Evolutionary conservation across 805 yeast species (phyloP).

Genomic region (Ogataea trehalophila): DNA sequence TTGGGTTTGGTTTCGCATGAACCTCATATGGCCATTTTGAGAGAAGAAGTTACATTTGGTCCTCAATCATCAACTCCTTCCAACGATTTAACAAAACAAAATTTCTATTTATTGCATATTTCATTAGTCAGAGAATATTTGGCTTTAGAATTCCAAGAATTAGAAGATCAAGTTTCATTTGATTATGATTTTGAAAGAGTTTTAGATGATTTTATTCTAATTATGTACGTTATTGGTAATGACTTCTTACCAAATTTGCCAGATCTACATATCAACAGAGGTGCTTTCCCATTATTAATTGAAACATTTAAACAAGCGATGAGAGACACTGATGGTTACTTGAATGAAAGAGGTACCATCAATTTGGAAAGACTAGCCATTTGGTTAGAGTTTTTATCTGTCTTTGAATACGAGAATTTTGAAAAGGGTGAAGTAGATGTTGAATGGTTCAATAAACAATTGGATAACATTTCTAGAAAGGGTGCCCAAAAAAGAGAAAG

Average conservation of each 20-base stretch:
- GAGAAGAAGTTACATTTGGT: conserved; percentile 96
- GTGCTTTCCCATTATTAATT: conserved; percentile 91
- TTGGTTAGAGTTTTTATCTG: conserved; percentile 72
- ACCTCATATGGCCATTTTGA: conserved; percentile 88
- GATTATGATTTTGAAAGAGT: conserved; percentile 81
- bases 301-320: conserved; percentile 83
- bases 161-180: conserved; percentile 59
- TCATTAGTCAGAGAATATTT: conserved; percentile 87
- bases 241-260: conserved; percentile 98
- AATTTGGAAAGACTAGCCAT: conserved; percentile 65
- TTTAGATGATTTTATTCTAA: conserved; percentile 86
- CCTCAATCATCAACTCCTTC: conserved; percentile 28
- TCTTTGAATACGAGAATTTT: conserved; percentile 80
- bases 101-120: conserved; percentile 76
- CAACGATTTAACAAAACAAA: conserved; percentile 64
- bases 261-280: conserved; percentile 86
- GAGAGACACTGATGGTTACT: conserved; percentile 71
- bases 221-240: conserved; percentile 93
- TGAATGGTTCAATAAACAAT: conserved; percentile 85
- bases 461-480: conserved; percentile 69
- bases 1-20: conserved; percentile 88
- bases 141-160: conserved; percentile 74
- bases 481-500: conserved; percentile 67
- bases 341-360: conserved; percentile 78
- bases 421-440: conserved; percentile 81